phyloP scores from a whole-genome alignment of 1,284 basidiomycete species.

The Sporisorium exsertum region DNA sequence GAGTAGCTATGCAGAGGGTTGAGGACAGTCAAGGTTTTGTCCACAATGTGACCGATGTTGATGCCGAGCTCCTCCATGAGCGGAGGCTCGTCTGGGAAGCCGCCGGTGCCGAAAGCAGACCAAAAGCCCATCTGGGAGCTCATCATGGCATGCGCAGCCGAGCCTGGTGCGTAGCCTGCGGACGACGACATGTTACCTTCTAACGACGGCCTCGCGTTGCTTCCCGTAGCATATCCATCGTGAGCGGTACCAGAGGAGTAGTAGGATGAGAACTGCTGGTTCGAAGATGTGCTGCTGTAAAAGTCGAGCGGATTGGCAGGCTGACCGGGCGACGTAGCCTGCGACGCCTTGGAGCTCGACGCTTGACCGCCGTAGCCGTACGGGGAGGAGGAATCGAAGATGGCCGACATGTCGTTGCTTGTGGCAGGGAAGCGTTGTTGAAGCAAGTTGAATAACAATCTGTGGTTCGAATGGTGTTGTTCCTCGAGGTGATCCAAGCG shows the following conservation, averaged over 20 bases:
- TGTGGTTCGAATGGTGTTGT: background rate
- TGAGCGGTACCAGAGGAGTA: conserved; percentile 35
- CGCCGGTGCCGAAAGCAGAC: conserved; percentile 68
- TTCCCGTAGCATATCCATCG: conserved; percentile 46
- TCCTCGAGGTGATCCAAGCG: conserved; percentile 35
- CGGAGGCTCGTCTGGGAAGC: conserved; percentile 66
- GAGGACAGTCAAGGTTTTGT: conserved; percentile 93
- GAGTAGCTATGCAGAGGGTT: conserved; percentile 85
- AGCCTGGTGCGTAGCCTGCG: conserved; percentile 37
- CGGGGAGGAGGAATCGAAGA: conserved; percentile 54
- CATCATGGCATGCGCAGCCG: conserved; percentile 57
- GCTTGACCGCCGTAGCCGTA: conserved; percentile 46
- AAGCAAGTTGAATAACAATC: background rate
- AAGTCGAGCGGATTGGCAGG: conserved; percentile 45
- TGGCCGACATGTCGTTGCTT: conserved; percentile 45
- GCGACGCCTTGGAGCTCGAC: conserved; percentile 33
- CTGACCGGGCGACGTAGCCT: conserved; percentile 28
- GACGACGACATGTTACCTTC: conserved; percentile 63
- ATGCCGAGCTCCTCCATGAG: conserved; percentile 84
- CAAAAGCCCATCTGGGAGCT: conserved; percentile 62
- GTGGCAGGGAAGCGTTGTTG: background rate
- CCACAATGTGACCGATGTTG: conserved; percentile 93
- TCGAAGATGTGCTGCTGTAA: conserved; percentile 34
- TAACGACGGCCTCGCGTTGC: conserved; percentile 47
- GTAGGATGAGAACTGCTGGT: conserved; percentile 41